Conservation (phyloP, 108 stramenopile species). For the Cyclotella baltica region DNA sequence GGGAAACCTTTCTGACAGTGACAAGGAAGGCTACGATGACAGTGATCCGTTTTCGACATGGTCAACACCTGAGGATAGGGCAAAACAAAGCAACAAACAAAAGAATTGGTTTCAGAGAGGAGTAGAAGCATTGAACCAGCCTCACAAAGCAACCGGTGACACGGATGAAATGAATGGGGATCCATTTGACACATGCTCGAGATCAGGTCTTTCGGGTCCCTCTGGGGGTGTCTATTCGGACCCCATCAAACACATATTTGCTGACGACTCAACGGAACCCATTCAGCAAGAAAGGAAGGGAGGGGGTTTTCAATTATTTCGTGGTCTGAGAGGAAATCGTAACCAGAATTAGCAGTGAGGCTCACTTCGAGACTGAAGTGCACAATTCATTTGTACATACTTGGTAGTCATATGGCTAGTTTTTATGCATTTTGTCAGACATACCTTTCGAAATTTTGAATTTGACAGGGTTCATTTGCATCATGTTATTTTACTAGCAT, state of each 20-base stretch:
- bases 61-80: conserved; percentile 27
- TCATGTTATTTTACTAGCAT: too few relatives aligned
- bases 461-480: too few relatives aligned
- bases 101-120: conserved; percentile 40
- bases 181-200: conserved; percentile 24
- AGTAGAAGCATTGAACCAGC: conserved; percentile 13
- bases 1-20: not conserved
- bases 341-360: not conserved
- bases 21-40: conserved; percentile 21
- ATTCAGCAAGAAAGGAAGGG: not conserved
- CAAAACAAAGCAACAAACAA: conserved; percentile 10
- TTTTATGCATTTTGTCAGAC: too few relatives aligned
- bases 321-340: conserved; percentile 9
- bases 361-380: too few relatives aligned
- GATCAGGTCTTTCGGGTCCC: too few relatives aligned
- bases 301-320: conserved; percentile 24
- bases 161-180: conserved; percentile 1
- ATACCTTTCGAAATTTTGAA: too few relatives aligned
- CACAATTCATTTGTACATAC: too few relatives aligned
- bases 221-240: too few relatives aligned
- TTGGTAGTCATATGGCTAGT: too few relatives aligned
- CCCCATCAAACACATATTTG: not conserved
- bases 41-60: conserved; percentile 49
- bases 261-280: not conserved
- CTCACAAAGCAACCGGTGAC: not conserved